Evolutionary conservation across 768 basidiomycete genomes (phyloP).

Genomic region (Kwoniella bestiolae): DNA sequence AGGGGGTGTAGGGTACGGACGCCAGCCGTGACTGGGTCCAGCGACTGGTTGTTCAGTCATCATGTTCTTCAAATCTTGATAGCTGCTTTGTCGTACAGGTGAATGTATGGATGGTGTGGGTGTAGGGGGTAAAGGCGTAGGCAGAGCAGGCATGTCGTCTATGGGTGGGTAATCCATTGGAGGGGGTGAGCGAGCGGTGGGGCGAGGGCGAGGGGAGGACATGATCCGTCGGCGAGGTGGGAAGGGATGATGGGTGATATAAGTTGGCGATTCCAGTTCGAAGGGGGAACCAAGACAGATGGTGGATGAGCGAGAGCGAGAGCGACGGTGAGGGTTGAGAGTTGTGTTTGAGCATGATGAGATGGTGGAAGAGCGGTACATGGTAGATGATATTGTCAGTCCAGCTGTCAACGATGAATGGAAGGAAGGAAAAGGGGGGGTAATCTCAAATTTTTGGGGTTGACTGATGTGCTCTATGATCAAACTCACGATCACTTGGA

Average conservation of each 20-base stretch:
- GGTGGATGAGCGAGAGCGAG: constrained; percentile 10
- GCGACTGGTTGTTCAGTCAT: constrained; percentile 20
- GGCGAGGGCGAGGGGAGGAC: constrained; percentile 13
- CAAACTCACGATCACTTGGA: constrained; percentile 6
- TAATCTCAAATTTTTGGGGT: background rate
- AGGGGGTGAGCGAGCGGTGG: constrained; percentile 10
- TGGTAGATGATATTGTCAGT: constrained; percentile 8
- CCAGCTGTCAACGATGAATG: background rate
- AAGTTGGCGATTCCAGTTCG: background rate
- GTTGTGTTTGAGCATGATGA: constrained; percentile 4
- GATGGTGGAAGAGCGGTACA: constrained; percentile 13
- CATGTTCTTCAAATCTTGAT: constrained; percentile 13
- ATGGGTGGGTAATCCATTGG: background rate
- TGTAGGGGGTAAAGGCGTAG: constrained; percentile 32
- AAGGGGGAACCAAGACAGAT: constrained; percentile 18
- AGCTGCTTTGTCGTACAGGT: constrained; percentile 18
- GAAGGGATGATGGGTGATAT: background rate
- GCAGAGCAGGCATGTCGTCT: constrained; percentile 24
- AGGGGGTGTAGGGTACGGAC: constrained; percentile 13
- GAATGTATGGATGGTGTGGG: constrained; percentile 40
- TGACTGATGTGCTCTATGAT: background rate
- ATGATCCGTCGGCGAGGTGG: background rate
- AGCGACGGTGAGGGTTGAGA: constrained; percentile 21
- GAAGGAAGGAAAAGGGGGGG: background rate
- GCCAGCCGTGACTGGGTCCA: constrained; percentile 25